Evolutionary conservation across 192 early-diverging fungal species (phyloP).

Genomic region (Podila epicladia): DNA sequence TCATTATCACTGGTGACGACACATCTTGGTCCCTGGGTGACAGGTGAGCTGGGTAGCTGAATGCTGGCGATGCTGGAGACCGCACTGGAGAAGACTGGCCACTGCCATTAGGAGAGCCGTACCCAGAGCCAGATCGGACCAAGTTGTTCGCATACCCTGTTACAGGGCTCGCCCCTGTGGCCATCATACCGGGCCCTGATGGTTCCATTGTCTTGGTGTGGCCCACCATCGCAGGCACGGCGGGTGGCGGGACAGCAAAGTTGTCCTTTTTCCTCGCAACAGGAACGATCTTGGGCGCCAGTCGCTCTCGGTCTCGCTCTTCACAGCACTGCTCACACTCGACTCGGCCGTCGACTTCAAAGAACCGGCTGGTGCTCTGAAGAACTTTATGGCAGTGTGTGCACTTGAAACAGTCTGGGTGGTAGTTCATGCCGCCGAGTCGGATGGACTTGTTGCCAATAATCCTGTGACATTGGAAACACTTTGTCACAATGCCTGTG

Average conservation of each 20-base stretch:
- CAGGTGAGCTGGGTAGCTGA: neutral
- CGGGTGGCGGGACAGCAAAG: conserved; percentile 21
- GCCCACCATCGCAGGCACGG: neutral
- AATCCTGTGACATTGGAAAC: conserved; percentile 41
- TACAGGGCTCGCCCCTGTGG: neutral
- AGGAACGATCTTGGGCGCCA: conserved; percentile 43
- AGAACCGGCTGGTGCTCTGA: conserved; percentile 46
- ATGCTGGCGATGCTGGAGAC: conserved; percentile 29
- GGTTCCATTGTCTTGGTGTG: conserved; percentile 5
- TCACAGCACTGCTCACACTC: conserved; percentile 56
- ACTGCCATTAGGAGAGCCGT: conserved; percentile 17
- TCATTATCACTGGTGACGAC: conserved; percentile 25
- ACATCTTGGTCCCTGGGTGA: neutral
- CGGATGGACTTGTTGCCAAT: conserved; percentile 51
- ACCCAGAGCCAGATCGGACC: conserved; percentile 10
- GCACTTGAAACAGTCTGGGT: conserved; percentile 56
- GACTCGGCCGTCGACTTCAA: conserved; percentile 52
- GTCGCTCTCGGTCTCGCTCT: conserved; percentile 17
- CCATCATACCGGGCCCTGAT: conserved; percentile 33
- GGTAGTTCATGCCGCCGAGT: conserved; percentile 40
- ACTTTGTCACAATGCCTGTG: conserved; percentile 37
- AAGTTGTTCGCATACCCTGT: neutral
- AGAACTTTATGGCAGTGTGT: conserved; percentile 43
- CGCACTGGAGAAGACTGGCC: conserved; percentile 17
- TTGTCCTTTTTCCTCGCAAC: conserved; percentile 26